Base-by-base conservation (phyloP, 129 eudicot species). In the Daucus carota region DNA sequence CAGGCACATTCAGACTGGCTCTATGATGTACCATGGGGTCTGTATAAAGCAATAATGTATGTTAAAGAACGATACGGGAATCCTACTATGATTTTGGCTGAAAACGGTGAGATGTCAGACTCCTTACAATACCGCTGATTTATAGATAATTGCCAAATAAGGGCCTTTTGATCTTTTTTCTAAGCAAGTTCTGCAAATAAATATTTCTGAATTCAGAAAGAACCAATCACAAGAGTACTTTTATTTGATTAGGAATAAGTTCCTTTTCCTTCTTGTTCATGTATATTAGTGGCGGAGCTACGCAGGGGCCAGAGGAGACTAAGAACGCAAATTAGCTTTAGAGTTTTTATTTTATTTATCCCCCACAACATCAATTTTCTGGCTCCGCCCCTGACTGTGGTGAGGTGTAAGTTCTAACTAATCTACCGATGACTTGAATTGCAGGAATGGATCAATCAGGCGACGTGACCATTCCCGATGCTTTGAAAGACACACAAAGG, bases 371-470 rank as follows among this genome's bases (percentile, higher is more conserved):
- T n/a, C n/a, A n/a, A n/a, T n/a, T n/a, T n/a, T n/a, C n/a, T n/a
- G n/a, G n/a, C n/a, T n/a, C n/a, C n/a, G n/a, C n/a, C n/a, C n/a
- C n/a, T n/a, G n/a, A n/a, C n/a, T n/a, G n/a, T n/a, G n/a, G n/a
- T n/a, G n/a, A n/a, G n/a, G n/a, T 50, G 26, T 6, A 20, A 6
- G 26, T 50, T 50, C 3, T 22, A 22, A 52, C 31, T n/a, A 54
- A 8, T 54, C n/a, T n/a, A 8, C n/a, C 31, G 63, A 54, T 54
- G 8, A n/a, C 31, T 54, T 38, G 60, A 44, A 74, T 74, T 77
- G 73, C 83, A 93, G 98, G 98, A 33, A 93, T 89, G 97, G 98
- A 93, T 81, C 90, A 93, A 67, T 87, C 97, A 0, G 98, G 98
- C 3, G 86, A 90, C 74, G 84, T 89, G 48, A 93, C 93, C 0